A percentile compares a stretch with the other conserved stretches of the same genome.
Evolutionary conservation across 306 rosid genomes (phyloP).

Genomic region (Castanea mollissima): DNA sequence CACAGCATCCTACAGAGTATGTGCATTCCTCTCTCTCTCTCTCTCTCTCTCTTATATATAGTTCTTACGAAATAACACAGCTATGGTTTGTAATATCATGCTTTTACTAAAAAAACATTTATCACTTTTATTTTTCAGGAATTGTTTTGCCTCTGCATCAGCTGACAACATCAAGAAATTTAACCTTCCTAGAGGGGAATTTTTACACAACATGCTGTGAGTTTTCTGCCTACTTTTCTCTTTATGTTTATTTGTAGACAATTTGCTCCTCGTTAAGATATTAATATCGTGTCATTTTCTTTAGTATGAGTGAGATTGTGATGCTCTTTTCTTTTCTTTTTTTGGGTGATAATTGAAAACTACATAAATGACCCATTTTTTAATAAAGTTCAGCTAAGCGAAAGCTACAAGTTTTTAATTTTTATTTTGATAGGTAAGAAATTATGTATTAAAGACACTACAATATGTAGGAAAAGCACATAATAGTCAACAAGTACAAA

Average conservation of each 20-base stretch:
- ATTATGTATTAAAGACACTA: too few species aligned
- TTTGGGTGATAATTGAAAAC: not conserved
- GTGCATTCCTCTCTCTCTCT: conserved; percentile 16
- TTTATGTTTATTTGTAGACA: conserved; percentile 6
- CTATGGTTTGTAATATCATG: conserved; percentile 10
- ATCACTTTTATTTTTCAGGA: conserved; percentile 39
- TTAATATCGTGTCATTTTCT: not conserved
- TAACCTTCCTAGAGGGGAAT: conserved; percentile 89
- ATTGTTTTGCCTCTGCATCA: conserved; percentile 95
- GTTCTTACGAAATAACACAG: conserved; percentile 13
- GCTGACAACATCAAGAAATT: conserved; percentile 98
- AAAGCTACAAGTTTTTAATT: not conserved
- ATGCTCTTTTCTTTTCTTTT: not conserved
- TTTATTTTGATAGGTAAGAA: too few species aligned
- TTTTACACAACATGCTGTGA: conserved; percentile 98
- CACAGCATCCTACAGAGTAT: conserved; percentile 95
- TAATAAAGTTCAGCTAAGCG: not conserved
- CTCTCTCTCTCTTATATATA: not conserved
- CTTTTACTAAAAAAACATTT: not conserved
- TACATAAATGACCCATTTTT: not conserved
- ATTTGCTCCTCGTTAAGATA: not conserved
- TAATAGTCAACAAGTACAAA: too few species aligned
- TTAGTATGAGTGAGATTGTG: not conserved
- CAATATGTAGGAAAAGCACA: too few species aligned
- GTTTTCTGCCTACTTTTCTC: conserved; percentile 30